Evolutionary conservation across 208 protist species (phyloP), one percentile per base, ranked within the genome.

Genomic region (Trypanosoma vivax): DNA sequence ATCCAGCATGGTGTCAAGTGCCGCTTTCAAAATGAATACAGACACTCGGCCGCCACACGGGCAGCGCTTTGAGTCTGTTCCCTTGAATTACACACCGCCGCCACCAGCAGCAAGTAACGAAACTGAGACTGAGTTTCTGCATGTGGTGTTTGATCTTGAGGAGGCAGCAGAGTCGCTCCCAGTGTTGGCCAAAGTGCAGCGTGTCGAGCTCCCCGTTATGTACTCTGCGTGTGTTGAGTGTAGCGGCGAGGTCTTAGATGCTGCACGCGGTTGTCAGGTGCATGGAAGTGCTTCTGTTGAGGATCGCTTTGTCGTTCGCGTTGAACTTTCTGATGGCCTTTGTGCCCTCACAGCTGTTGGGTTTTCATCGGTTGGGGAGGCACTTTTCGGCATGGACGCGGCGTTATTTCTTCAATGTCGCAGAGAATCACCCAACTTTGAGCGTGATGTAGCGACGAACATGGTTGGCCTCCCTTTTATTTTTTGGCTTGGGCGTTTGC

Each of bases 301-400:
- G n/a, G 57, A 67, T 2, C 51, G 35, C 3, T 67, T 73, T 35
- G 46, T 59, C 10, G 21, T 79, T 1, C 18, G 16, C 0, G 19
- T 84, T 25, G 40, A 39, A 39, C 39, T 90, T 11, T 82, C 72
- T 31, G 82, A 90, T 47, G 63, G 69, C 23, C 6, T 79, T 33
- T 40, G 40, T 24, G 19, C 39, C 0, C 49, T 60, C 2, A 33
- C 29, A 0, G 78, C 72, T 1, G 34, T 69, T 18, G 30, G 65
- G 18, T 53, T 75, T 47, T 46, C 51, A 2, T 35, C 42, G 0
- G 52, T 70, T 14, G 72, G 48, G 5, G 76, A 84, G 39, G 21
- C 41, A 3, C 49, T 90, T 14, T 58, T 86, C 24, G 66, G 63
- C 0, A 18, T 64, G 0, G 61, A 52, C 48, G 37, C 19, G 5